phyloP scores from a whole-genome alignment of 768 basidiomycete species.

The Leucocoprinus leucothites region DNA sequence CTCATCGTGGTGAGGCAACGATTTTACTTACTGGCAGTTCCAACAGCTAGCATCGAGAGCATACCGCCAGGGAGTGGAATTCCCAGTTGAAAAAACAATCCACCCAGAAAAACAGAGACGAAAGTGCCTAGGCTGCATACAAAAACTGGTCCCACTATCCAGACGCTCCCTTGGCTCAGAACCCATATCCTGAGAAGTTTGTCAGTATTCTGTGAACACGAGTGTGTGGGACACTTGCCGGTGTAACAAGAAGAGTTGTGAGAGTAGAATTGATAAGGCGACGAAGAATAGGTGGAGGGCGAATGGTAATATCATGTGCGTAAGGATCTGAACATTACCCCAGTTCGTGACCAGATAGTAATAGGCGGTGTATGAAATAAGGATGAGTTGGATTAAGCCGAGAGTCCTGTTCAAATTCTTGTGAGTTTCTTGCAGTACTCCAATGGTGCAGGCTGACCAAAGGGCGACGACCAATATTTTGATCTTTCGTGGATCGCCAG shows the following conservation, averaged over 20 bases:
- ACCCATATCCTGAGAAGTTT: constrained; percentile 12
- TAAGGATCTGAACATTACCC: constrained; percentile 12
- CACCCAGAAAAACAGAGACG: not conserved
- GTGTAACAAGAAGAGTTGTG: constrained; percentile 16
- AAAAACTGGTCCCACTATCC: constrained; percentile 5
- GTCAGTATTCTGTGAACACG: not conserved
- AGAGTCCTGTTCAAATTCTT: constrained; percentile 11
- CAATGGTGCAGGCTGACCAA: not conserved
- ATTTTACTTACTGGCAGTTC: not conserved
- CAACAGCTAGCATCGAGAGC: not conserved
- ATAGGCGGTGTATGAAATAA: constrained; percentile 18
- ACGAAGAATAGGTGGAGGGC: constrained; percentile 16
- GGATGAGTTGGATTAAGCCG: constrained; percentile 15
- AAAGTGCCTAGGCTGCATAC: constrained; percentile 7
- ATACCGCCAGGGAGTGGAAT: not conserved
- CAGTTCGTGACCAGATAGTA: constrained; percentile 20
- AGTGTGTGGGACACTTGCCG: constrained; percentile 1
- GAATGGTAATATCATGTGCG: constrained; percentile 8
- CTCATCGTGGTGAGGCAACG: not conserved
- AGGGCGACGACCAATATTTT: constrained; percentile 15
- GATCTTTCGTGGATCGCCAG: constrained; percentile 12
- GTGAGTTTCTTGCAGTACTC: not conserved
- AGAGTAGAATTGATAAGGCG: constrained; percentile 12
- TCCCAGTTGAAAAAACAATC: not conserved
- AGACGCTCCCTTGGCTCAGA: constrained; percentile 12